These are phyloP conservation scores for Madurella mycetomatis DNA, from an alignment of 2,329 filamentous ascomycete species.

Conservation along the genomic window DNA sequence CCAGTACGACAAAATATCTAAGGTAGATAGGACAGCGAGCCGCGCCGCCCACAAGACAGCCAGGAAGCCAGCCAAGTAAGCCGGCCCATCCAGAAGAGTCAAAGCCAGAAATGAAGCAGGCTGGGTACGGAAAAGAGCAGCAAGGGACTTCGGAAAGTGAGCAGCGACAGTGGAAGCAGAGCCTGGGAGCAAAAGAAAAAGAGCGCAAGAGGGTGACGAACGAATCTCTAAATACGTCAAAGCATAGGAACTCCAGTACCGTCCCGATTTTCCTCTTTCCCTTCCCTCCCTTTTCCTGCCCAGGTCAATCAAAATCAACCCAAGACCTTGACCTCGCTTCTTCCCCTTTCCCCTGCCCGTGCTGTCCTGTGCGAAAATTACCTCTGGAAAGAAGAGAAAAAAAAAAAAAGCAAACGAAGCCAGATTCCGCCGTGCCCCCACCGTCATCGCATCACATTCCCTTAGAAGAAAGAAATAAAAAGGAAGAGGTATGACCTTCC, in stretches of 20 bases:
- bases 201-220: background rate
- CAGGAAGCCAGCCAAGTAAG: no score
- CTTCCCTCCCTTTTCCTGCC: background rate
- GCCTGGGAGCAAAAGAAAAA: background rate
- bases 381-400: background rate
- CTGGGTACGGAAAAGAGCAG: no score
- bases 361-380: background rate
- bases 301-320: background rate
- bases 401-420: conserved; percentile 1
- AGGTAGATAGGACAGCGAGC: no score
- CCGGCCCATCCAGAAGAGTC: no score
- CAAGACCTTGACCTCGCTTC: background rate
- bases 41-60: no score
- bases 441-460: background rate
- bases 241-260: background rate
- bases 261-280: background rate
- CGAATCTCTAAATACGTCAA: background rate
- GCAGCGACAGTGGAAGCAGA: background rate
- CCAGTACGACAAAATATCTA: no score
- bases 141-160: no score
- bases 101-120: no score
- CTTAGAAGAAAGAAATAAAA: background rate
- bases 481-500: background rate
- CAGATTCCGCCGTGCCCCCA: background rate
- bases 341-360: background rate